A percentile compares a stretch with the other conserved stretches of the same genome.
Conservation (phyloP, 768 basidiomycete species). For the Termitomyces sp. region DNA sequence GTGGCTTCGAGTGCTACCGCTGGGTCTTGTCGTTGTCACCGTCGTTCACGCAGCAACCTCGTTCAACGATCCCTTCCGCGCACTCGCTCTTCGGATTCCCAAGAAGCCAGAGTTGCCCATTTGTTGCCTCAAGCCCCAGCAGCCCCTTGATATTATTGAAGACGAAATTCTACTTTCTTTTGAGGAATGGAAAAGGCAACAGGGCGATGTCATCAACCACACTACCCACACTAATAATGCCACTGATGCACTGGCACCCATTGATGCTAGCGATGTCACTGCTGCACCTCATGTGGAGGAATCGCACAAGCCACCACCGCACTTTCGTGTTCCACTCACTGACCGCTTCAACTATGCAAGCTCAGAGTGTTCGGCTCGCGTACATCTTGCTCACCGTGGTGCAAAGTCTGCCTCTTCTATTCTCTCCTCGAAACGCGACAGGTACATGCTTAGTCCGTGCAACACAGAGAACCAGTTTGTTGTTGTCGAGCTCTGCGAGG, state of each 20-base stretch:
- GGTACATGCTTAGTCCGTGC: constrained; percentile 97
- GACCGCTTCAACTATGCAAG: constrained; percentile 96
- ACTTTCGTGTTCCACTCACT: constrained; percentile 67
- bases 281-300: constrained; percentile 20
- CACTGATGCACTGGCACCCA: constrained; percentile 4
- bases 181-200: constrained; percentile 84
- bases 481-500: constrained; percentile 95
- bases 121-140: constrained; percentile 61
- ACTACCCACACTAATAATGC: constrained; percentile 20
- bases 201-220: constrained; percentile 23
- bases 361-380: constrained; percentile 87
- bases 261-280: constrained; percentile 16
- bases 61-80: constrained; percentile 57
- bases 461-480: constrained; percentile 63
- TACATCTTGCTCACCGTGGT: constrained; percentile 75
- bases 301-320: constrained; percentile 36
- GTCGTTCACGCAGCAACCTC: constrained; percentile 17
- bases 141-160: constrained; percentile 42
- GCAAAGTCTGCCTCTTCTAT: constrained; percentile 83
- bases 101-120: constrained; percentile 51
- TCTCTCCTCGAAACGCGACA: constrained; percentile 83
- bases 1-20: constrained; percentile 9
- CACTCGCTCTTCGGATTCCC: constrained; percentile 41
- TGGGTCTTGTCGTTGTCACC: constrained; percentile 7
- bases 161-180: constrained; percentile 73